A percentile compares a stretch with the other conserved stretches of the same genome.
These are phyloP conservation scores for Saccharomyces hybrid DNA, from an alignment of 1,139 yeast genomes.

Conservation along the genomic window DNA sequence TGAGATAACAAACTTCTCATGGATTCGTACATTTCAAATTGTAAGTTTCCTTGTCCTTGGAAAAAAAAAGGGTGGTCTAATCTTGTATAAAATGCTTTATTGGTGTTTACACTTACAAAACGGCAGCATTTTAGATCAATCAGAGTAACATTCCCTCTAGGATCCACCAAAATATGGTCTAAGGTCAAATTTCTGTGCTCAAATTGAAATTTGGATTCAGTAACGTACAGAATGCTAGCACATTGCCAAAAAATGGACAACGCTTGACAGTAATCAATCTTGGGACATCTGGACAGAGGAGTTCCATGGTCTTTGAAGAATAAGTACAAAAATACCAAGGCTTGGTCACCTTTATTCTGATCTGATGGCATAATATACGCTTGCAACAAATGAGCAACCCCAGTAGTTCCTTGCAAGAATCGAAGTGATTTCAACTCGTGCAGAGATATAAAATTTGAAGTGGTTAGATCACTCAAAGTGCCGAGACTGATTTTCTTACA, in stretches of 20 bases:
- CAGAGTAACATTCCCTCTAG: slow-evolving; percentile 40
- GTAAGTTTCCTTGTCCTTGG: slow-evolving; percentile 41
- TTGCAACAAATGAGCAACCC: slow-evolving; percentile 1
- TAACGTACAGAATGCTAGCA: slow-evolving; percentile 38
- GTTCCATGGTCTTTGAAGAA: slow-evolving; percentile 1
- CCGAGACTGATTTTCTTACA: slow-evolving; percentile 20
- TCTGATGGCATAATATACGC: slow-evolving; percentile 7
- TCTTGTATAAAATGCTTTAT: slow-evolving; percentile 34
- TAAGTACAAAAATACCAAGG: not conserved
- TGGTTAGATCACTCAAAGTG: slow-evolving; percentile 14
- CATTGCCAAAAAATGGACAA: slow-evolving; percentile 40
- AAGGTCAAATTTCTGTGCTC: slow-evolving; percentile 60
- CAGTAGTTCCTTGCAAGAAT: not conserved
- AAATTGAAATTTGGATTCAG: slow-evolving; percentile 41
- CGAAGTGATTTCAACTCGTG: slow-evolving; percentile 10
- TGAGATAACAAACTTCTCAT: slow-evolving; percentile 34
- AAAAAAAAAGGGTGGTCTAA: slow-evolving; percentile 47
- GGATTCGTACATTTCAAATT: slow-evolving; percentile 44
- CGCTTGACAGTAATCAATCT: slow-evolving; percentile 33
- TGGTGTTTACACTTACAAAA: slow-evolving; percentile 29
- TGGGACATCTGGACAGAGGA: slow-evolving; percentile 7
- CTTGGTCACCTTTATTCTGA: not conserved
- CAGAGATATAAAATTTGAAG: slow-evolving; percentile 19
- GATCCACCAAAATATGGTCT: slow-evolving; percentile 42
- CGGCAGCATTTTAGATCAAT: slow-evolving; percentile 53